Conservation (phyloP, 371 early-diverging fungal species). For the Synchytrium microbalum region DNA sequence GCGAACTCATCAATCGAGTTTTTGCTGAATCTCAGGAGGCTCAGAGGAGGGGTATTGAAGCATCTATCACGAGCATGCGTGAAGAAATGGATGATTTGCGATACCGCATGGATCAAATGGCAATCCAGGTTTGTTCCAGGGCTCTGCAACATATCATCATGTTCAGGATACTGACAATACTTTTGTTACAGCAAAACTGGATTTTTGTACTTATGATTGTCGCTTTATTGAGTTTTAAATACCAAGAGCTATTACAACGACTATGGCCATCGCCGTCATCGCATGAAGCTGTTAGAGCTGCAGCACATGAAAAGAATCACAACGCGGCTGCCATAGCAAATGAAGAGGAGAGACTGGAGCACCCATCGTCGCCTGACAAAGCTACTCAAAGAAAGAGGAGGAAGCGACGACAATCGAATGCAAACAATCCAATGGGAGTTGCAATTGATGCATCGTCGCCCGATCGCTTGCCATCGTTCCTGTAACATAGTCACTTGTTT, state of each 20-base stretch:
- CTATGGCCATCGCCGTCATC: no score
- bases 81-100: not conserved
- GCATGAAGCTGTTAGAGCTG: no score
- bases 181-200: conserved; percentile 1
- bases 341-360: no score
- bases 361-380: no score
- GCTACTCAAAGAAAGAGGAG: no score
- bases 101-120: not conserved
- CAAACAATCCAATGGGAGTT: no score
- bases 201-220: not conserved
- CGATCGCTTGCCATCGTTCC: no score
- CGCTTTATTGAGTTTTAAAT: not conserved
- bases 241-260: not conserved
- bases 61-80: not conserved
- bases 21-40: not conserved
- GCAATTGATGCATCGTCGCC: no score
- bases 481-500: no score
- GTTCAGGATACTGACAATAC: not conserved
- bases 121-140: not conserved
- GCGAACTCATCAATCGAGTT: not conserved
- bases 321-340: no score
- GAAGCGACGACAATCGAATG: no score
- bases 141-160: not conserved
- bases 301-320: no score
- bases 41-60: not conserved